Base-by-base conservation (phyloP, 208 protist species). In the Leishmania aethiopica region DNA sequence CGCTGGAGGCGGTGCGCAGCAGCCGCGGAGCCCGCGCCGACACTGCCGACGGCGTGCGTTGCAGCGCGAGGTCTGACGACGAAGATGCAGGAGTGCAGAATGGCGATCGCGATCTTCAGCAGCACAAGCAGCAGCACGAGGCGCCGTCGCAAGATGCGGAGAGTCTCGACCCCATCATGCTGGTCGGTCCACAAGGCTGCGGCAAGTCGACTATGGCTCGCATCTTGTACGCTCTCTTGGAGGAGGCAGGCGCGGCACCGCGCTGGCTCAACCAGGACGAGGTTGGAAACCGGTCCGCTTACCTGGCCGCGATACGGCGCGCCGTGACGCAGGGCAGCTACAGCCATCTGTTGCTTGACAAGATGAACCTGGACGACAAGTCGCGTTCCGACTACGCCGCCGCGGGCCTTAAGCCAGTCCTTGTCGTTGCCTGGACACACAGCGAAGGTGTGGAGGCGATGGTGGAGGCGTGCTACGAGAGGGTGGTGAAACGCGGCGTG, bases 241-340 rank as follows among this genome's bases (percentile, higher is more conserved):
- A 92, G 87, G 82, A 95, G 78, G 83, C 83, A 53, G 84, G 89
- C 3, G 80, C 86, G 35, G 70, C 83, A 28, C 92, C 93, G 37
- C 86, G 88, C 35, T 97, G 94, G 93, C 59, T 97, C 22, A 97
- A 97, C 81, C 94, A 97, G 78, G 94, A 97, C 66, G 94, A 97
- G 81, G 74, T 91, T 7, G 92, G 91, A 37, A 86, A 75, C 53
- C 86, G 88, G 8, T 69, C 73, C 8, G 83, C 74, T 32, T 97
- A 92, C 86, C 79, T 97, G 73, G 75, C 83, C 0, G 84, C 93
- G 2, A 88, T 96, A 37, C 82, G 78, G 1, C 86, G 82, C 4
- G 87, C 87, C 35, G 78, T 92, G 17, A 59, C 77, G 22, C 70
- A 74, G 13, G 84, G 88, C 75, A n/a, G 57, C 51, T 91, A 89